Conservation (phyloP, 2,329 filamentous ascomycete species). For the Beauveria varroae region DNA sequence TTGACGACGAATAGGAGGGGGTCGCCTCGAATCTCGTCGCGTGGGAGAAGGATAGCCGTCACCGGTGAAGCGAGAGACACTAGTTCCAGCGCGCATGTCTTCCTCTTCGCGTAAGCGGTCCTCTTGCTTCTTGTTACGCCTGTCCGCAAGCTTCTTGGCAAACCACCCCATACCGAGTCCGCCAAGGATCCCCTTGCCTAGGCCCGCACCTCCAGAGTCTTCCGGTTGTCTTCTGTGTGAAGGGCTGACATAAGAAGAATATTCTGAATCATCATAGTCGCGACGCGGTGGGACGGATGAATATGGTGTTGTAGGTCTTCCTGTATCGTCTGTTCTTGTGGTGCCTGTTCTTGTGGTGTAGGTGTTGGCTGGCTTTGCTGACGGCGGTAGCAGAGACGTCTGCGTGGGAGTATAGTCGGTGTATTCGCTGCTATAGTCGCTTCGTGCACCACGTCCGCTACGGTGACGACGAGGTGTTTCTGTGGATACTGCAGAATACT, state of each 20-base stretch:
- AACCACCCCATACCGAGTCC: slow-evolving; percentile 63
- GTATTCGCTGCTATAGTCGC: slow-evolving; percentile 45
- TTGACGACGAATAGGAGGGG: slow-evolving; percentile 23
- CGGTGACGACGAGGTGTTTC: slow-evolving; percentile 49
- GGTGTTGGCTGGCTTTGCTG: slow-evolving; percentile 37
- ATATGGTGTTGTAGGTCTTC: slow-evolving; percentile 41
- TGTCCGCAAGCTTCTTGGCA: slow-evolving; percentile 55
- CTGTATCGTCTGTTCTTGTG: slow-evolving; percentile 37
- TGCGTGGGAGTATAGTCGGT: slow-evolving; percentile 26
- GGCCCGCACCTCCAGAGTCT: slow-evolving; percentile 35
- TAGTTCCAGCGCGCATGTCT: slow-evolving; percentile 51
- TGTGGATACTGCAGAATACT: slow-evolving; percentile 55
- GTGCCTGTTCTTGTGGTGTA: slow-evolving; percentile 41
- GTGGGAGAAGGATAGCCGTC: slow-evolving; percentile 53
- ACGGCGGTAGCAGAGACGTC: slow-evolving; percentile 40
- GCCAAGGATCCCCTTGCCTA: slow-evolving; percentile 51
- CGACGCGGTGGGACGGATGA: slow-evolving; percentile 34
- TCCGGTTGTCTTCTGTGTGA: slow-evolving; percentile 46
- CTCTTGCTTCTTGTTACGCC: slow-evolving; percentile 40
- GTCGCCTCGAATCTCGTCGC: slow-evolving; percentile 27
- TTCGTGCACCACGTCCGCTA: slow-evolving; percentile 33
- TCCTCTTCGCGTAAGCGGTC: slow-evolving; percentile 37
- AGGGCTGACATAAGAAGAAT: slow-evolving; percentile 54
- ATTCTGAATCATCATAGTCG: slow-evolving; percentile 47
- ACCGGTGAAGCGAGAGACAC: slow-evolving; percentile 59